These are phyloP conservation scores for Oryza meyeriana DNA, from an alignment of 176 grass and related monocot species.

Conservation along the genomic window DNA sequence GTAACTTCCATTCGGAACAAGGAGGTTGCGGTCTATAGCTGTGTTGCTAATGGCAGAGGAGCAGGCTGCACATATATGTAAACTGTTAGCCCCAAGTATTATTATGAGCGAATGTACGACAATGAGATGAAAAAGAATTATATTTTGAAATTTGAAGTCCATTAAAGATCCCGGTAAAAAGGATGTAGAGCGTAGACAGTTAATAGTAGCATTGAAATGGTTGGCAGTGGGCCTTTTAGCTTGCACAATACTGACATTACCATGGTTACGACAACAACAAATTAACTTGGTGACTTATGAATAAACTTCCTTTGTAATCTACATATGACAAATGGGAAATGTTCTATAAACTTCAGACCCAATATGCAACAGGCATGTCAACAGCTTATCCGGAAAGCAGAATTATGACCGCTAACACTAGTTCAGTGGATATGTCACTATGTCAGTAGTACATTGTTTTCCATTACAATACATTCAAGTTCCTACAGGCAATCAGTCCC, in stretches of 20 bases:
- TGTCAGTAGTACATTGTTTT: neutral
- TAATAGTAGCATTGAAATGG: neutral
- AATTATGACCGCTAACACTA: neutral
- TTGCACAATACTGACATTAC: neutral
- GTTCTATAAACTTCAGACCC: neutral
- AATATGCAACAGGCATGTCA: neutral
- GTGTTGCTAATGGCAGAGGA: constrained; percentile 64
- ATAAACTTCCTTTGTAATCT: constrained; percentile 8
- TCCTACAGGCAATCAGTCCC: neutral
- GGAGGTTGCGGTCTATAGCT: constrained; percentile 56
- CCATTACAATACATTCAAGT: neutral
- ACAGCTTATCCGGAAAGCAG: neutral
- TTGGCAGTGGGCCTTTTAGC: neutral
- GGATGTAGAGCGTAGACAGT: neutral
- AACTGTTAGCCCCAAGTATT: neutral
- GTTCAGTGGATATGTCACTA: neutral
- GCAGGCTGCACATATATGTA: constrained; percentile 51
- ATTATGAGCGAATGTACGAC: neutral
- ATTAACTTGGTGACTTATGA: neutral
- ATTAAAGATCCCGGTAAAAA: neutral
- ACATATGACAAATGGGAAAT: neutral
- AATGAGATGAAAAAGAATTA: neutral
- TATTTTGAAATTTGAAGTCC: neutral
- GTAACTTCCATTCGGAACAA: constrained; percentile 74
- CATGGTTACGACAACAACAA: neutral